phyloP scores from a whole-genome alignment of 306 rosid genomes.

The Cucumis melo region DNA sequence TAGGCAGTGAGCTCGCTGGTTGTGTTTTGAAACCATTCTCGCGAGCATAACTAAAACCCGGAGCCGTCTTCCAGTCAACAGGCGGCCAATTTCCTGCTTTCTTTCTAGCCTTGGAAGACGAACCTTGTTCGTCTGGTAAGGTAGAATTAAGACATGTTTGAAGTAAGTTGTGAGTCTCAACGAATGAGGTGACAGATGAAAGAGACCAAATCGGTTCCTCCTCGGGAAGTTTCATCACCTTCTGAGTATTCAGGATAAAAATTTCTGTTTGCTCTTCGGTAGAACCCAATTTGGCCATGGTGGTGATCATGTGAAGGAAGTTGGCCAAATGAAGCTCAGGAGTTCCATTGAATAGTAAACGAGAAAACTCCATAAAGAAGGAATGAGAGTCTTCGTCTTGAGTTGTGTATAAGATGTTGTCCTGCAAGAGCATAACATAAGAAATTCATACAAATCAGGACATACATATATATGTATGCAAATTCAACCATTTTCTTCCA shows the following conservation, averaged over 20 bases:
- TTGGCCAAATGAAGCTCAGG: constrained; percentile 60
- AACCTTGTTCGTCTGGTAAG: constrained; percentile 20
- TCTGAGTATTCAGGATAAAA: constrained; percentile 62
- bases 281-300: constrained; percentile 63
- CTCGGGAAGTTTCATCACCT: constrained; percentile 46
- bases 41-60: constrained; percentile 55
- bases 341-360: constrained; percentile 44
- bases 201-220: constrained; percentile 71
- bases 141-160: constrained; percentile 14
- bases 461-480: neutral
- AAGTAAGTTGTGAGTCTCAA: constrained; percentile 19
- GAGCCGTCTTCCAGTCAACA: constrained; percentile 76
- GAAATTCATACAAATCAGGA: neutral
- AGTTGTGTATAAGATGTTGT: constrained; percentile 36
- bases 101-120: constrained; percentile 28
- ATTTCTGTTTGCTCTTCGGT: constrained; percentile 51
- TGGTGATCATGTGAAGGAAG: constrained; percentile 78
- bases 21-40: constrained; percentile 41
- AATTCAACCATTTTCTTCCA: neutral
- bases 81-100: constrained; percentile 57
- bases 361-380: constrained; percentile 74
- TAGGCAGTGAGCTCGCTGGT: constrained; percentile 19
- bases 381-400: constrained; percentile 57
- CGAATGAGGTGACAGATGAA: constrained; percentile 17
- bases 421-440: constrained; percentile 32